phyloP scores from a whole-genome alignment of 108 stramenopile species.

The Nitzschia sp. region DNA sequence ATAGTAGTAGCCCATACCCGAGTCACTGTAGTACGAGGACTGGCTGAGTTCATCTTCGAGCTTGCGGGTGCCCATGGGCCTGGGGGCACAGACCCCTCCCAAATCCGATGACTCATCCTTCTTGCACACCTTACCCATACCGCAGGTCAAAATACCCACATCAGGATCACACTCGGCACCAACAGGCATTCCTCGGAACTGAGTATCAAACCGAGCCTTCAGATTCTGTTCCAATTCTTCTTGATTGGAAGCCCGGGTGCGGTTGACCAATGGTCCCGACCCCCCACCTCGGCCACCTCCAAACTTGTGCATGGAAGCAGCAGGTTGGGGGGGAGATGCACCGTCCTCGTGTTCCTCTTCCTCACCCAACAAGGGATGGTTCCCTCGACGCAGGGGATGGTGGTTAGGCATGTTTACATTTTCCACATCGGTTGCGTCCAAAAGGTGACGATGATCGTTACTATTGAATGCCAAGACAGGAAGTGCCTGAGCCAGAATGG shows the following conservation, averaged over 20 bases:
- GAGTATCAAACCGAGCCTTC: not conserved
- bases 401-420: not conserved
- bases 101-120: not conserved
- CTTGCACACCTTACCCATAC: constrained; percentile 4
- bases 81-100: constrained; percentile 12
- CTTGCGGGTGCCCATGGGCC: not conserved
- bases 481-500: constrained; percentile 3
- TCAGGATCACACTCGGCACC: constrained; percentile 18
- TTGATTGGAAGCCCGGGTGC: not conserved
- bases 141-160: constrained; percentile 15
- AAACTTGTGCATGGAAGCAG: too few relatives aligned
- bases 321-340: too few relatives aligned
- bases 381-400: too few relatives aligned
- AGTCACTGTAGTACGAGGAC: not conserved
- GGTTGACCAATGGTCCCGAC: too few relatives aligned
- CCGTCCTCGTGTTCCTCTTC: too few relatives aligned
- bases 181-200: not conserved
- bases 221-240: not conserved
- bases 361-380: too few relatives aligned
- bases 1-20: not conserved
- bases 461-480: not conserved
- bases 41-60: not conserved
- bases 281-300: too few relatives aligned
- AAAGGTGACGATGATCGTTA: not conserved
- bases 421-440: not conserved